Conservation (phyloP, 495 filamentous ascomycete genomes). For the Geoglossum glabrum region DNA sequence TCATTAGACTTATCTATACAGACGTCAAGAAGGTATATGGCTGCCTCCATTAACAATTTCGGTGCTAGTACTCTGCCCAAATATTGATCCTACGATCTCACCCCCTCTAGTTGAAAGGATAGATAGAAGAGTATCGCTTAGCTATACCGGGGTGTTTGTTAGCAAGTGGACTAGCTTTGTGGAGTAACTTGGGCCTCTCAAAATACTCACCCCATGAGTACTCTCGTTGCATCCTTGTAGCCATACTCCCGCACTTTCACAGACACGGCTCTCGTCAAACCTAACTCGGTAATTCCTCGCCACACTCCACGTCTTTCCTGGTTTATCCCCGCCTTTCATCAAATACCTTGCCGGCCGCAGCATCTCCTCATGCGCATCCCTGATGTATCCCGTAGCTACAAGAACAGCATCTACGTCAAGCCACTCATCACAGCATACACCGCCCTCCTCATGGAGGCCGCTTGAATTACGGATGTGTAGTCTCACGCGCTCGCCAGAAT, state of each 20-base stretch:
- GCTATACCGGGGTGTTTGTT: constrained; percentile 16
- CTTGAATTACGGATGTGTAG: constrained; percentile 14
- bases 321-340: constrained; percentile 29
- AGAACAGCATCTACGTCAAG: constrained; percentile 65
- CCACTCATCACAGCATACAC: constrained; percentile 23
- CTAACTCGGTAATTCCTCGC: constrained; percentile 53
- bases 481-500: constrained; percentile 17
- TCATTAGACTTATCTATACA: too few species aligned
- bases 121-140: constrained; percentile 64
- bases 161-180: not conserved
- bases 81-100: constrained; percentile 60
- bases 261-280: constrained; percentile 43
- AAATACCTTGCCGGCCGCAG: constrained; percentile 42
- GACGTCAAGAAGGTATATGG: not conserved
- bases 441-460: constrained; percentile 14
- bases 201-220: constrained; percentile 61
- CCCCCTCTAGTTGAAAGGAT: constrained; percentile 56
- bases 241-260: constrained; percentile 53
- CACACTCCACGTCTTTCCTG: constrained; percentile 12
- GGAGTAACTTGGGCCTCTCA: not conserved
- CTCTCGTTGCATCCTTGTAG: constrained; percentile 86
- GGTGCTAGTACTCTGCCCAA: constrained; percentile 20
- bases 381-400: constrained; percentile 69
- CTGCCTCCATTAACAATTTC: not conserved
- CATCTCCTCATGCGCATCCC: constrained; percentile 62